These are phyloP conservation scores for Pseudohalonectria lignicola DNA, from an alignment of 2,329 filamentous ascomycete species.

Conservation along the genomic window DNA sequence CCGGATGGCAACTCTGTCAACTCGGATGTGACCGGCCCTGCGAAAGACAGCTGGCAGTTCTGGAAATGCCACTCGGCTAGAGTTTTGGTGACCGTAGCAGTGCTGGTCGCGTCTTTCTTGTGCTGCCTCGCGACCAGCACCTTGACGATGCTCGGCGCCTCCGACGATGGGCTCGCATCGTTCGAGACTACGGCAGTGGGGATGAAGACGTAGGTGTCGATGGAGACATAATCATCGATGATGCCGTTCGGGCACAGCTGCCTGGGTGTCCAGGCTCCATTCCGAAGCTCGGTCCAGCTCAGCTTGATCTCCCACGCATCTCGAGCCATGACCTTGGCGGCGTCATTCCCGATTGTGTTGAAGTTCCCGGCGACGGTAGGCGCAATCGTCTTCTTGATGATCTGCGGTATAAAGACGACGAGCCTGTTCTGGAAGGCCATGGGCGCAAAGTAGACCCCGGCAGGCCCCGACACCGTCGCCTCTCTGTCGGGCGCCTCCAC, in stretches of 20 bases:
- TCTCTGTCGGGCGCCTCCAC: slow-evolving; percentile 5
- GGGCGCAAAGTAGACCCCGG: slow-evolving; percentile 10
- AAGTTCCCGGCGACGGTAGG: neutral
- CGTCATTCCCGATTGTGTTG: too few species aligned
- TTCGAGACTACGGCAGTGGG: neutral
- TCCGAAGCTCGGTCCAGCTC: neutral
- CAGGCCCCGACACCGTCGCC: neutral
- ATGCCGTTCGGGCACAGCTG: neutral
- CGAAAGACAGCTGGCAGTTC: neutral
- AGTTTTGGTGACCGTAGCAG: too few species aligned
- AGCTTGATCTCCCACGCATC: neutral
- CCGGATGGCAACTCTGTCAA: too few species aligned
- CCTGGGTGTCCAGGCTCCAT: neutral
- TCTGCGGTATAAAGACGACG: neutral
- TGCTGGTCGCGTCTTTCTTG: neutral
- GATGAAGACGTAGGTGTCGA: neutral
- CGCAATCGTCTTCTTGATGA: neutral
- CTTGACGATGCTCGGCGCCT: neutral
- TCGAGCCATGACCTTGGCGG: neutral
- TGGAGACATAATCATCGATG: neutral
- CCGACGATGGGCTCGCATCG: neutral
- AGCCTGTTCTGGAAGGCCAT: slow-evolving; percentile 6
- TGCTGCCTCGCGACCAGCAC: neutral
- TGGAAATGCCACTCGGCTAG: neutral
- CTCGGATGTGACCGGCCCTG: neutral